These are phyloP conservation scores for Somion occarium DNA, from an alignment of 1,284 basidiomycete species.

Conservation along the genomic window DNA sequence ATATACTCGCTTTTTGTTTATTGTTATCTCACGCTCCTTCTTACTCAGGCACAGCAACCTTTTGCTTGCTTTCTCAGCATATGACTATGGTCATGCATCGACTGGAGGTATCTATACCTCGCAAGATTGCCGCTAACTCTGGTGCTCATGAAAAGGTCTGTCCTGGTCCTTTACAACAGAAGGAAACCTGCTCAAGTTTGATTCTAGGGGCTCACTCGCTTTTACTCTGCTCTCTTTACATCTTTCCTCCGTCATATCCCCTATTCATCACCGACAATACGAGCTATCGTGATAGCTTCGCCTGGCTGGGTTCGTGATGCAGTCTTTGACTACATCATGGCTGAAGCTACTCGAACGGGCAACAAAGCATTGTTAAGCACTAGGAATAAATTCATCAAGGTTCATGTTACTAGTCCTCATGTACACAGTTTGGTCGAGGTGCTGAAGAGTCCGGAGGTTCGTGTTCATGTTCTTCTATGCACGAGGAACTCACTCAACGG, in stretches of 20 bases:
- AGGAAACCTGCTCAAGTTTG: background rate
- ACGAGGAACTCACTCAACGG: slow-evolving; percentile 6
- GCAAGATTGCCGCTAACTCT: slow-evolving; percentile 83
- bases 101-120: slow-evolving; percentile 85
- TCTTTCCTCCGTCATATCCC: slow-evolving; percentile 90
- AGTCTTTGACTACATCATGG: slow-evolving; percentile 82
- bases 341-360: slow-evolving; percentile 74
- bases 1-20: background rate
- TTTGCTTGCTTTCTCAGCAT: slow-evolving; percentile 93
- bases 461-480: slow-evolving; percentile 13
- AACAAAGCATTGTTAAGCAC: slow-evolving; percentile 82
- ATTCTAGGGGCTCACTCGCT: slow-evolving; percentile 63
- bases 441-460: slow-evolving; percentile 87
- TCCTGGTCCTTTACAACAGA: no score
- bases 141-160: slow-evolving; percentile 74
- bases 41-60: slow-evolving; percentile 74
- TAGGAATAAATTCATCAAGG: slow-evolving; percentile 82
- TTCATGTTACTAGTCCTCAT: slow-evolving; percentile 91
- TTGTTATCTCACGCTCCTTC: slow-evolving; percentile 10
- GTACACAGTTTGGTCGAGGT: slow-evolving; percentile 96
- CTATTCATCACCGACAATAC: slow-evolving; percentile 67
- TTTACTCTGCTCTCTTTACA: slow-evolving; percentile 83
- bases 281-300: slow-evolving; percentile 92
- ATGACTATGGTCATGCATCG: slow-evolving; percentile 95
- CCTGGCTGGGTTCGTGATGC: slow-evolving; percentile 95